A percentile compares a stretch with the other conserved stretches of the same genome.
phyloP scores from a whole-genome alignment of 2,329 filamentous ascomycete species.

The Lachnellula occidentalis region DNA sequence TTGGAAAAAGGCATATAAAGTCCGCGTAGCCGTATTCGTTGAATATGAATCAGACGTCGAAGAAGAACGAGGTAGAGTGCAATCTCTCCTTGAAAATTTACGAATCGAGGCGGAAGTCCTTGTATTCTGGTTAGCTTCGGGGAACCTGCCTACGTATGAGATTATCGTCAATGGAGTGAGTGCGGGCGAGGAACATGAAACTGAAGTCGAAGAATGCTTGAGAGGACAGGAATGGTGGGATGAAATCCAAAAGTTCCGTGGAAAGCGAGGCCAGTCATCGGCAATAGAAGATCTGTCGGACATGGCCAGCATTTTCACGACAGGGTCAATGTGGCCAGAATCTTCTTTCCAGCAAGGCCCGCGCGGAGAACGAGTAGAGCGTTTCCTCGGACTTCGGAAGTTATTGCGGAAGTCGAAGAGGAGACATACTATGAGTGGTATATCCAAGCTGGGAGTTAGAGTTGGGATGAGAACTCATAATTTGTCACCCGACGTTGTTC shows the following conservation, averaged over 20 bases:
- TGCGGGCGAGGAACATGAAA: constrained; percentile 48
- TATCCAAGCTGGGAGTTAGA: constrained; percentile 53
- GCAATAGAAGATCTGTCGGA: constrained; percentile 40
- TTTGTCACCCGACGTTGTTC: constrained; percentile 40
- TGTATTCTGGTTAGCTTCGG: constrained; percentile 77
- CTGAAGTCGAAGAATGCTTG: constrained; percentile 60
- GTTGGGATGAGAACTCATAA: constrained; percentile 73
- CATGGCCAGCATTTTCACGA: constrained; percentile 37
- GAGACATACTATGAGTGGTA: constrained; percentile 27
- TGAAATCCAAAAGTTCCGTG: constrained; percentile 56
- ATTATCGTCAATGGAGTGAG: constrained; percentile 68
- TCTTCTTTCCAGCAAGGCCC: constrained; percentile 46
- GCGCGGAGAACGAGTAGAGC: constrained; percentile 34
- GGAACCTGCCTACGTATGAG: constrained; percentile 67
- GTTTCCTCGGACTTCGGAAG: constrained; percentile 55
- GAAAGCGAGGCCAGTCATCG: constrained; percentile 29
- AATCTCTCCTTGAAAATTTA: constrained; percentile 70
- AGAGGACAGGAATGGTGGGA: constrained; percentile 78
- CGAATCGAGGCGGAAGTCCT: constrained; percentile 74
- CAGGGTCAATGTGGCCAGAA: constrained; percentile 44
- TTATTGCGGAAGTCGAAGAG: constrained; percentile 54
- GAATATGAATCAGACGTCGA: constrained; percentile 82
- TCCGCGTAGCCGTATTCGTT: constrained; percentile 81
- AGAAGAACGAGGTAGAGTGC: constrained; percentile 69
- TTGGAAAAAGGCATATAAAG: constrained; percentile 67